These are phyloP conservation scores for Balansia obtecta DNA, from an alignment of 2,329 filamentous ascomycete species.

Conservation along the genomic window DNA sequence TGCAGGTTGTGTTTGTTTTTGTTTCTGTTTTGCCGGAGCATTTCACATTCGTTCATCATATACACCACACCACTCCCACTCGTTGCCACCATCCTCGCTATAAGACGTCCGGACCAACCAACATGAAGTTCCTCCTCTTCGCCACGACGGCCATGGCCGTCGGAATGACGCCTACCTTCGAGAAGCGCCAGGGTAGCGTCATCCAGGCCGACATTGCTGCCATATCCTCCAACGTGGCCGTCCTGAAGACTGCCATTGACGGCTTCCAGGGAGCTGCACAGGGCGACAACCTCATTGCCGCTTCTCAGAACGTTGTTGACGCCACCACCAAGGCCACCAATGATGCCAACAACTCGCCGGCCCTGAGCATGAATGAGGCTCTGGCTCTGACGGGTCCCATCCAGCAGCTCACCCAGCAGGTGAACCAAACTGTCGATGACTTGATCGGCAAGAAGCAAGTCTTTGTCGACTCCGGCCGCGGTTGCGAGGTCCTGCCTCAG, in stretches of 20 bases:
- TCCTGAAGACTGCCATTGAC: not conserved
- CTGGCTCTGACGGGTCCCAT: not conserved
- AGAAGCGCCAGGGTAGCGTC: not conserved
- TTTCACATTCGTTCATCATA: not conserved
- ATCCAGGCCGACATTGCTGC: not conserved
- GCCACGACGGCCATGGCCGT: conserved; percentile 4
- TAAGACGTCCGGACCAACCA: not conserved
- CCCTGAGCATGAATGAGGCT: not conserved
- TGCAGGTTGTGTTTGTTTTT: not conserved
- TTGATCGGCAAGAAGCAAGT: conserved; percentile 3
- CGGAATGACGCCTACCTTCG: not conserved
- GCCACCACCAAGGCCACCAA: not conserved
- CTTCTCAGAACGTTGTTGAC: not conserved
- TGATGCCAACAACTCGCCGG: not conserved
- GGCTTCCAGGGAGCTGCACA: not conserved
- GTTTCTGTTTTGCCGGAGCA: not conserved
- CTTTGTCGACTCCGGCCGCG: conserved; percentile 1
- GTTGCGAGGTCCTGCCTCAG: conserved; percentile 3
- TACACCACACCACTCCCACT: not conserved
- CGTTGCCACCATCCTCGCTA: not conserved
- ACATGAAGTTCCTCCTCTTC: conserved; percentile 7
- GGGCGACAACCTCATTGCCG: not conserved
- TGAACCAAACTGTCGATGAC: not conserved
- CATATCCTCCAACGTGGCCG: not conserved
- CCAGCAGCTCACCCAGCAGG: not conserved